A percentile compares a stretch with the other conserved stretches of the same genome.
phyloP scores from a whole-genome alignment of 1,139 yeast species.

The Zygosaccharomyces pseudobailii region DNA sequence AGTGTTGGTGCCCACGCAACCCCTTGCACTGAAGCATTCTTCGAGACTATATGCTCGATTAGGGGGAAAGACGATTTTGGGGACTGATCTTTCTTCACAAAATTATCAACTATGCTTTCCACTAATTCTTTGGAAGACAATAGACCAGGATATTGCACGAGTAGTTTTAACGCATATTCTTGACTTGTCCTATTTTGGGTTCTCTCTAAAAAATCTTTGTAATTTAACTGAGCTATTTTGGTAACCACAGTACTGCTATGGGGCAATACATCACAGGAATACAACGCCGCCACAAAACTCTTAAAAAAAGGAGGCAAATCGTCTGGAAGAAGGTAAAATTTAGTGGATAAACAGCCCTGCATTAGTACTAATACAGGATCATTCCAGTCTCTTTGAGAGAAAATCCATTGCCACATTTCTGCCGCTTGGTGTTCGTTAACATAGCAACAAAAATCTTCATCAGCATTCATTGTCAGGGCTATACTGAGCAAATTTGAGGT shows the following conservation, averaged over 20 bases:
- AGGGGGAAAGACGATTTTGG: background rate
- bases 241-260: conserved; percentile 4
- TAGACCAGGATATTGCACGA: conserved; percentile 8
- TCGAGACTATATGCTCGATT: background rate
- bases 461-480: conserved; percentile 19
- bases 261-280: conserved; percentile 6
- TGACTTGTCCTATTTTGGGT: conserved; percentile 12
- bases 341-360: conserved; percentile 17
- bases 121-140: conserved; percentile 1
- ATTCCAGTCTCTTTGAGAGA: conserved; percentile 3
- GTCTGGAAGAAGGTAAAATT: conserved; percentile 5
- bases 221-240: conserved; percentile 19
- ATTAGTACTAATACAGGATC: conserved; percentile 13
- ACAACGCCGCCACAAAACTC: conserved; percentile 6
- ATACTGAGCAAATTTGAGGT: conserved; percentile 22
- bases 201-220: conserved; percentile 17
- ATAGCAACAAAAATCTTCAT: conserved; percentile 17
- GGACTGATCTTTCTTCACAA: background rate
- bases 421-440: conserved; percentile 14
- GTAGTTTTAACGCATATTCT: conserved; percentile 16
- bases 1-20: conserved; percentile 4
- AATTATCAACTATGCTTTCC: background rate
- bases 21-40: background rate
- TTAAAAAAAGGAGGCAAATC: conserved; percentile 9
- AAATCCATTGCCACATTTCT: conserved; percentile 25